Evolutionary conservation across 306 rosid species (phyloP).

Genomic region (Pterocarpus macrocarpus): DNA sequence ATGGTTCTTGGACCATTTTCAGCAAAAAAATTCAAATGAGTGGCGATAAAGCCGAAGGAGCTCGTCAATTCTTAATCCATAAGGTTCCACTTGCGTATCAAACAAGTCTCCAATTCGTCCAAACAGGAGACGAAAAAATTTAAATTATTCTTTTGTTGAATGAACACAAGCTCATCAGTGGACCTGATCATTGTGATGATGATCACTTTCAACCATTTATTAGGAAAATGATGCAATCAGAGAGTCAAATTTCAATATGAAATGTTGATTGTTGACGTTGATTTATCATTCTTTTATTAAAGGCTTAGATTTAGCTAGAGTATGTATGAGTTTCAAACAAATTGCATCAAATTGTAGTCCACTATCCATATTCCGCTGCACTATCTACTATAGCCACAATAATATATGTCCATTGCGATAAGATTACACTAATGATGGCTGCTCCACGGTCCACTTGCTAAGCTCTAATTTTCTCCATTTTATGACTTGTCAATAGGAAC

Average conservation of each 20-base stretch:
- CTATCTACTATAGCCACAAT: not conserved
- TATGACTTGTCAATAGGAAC: not conserved
- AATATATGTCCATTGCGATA: not conserved
- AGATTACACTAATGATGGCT: not conserved
- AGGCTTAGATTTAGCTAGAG: not conserved
- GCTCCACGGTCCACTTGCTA: not conserved
- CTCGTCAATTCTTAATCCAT: constrained; percentile 20
- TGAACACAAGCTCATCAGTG: constrained; percentile 32
- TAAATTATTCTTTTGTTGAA: not conserved
- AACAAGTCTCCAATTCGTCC: constrained; percentile 15
- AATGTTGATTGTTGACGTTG: constrained; percentile 8
- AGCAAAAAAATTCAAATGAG: not conserved
- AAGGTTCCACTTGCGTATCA: constrained; percentile 38
- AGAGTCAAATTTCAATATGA: not conserved
- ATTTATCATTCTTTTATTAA: not conserved
- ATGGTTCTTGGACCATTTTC: not conserved
- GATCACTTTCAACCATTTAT: constrained; percentile 35
- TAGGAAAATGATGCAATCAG: not conserved
- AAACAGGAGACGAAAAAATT: not conserved
- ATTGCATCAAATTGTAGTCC: not conserved
- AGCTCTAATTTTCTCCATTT: not conserved
- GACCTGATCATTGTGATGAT: not conserved
- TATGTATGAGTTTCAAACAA: not conserved
- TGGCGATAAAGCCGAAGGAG: constrained; percentile 14
- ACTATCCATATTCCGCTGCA: not conserved